Conservation (phyloP, 495 filamentous ascomycete species). For the Lindgomyces ingoldianus region DNA sequence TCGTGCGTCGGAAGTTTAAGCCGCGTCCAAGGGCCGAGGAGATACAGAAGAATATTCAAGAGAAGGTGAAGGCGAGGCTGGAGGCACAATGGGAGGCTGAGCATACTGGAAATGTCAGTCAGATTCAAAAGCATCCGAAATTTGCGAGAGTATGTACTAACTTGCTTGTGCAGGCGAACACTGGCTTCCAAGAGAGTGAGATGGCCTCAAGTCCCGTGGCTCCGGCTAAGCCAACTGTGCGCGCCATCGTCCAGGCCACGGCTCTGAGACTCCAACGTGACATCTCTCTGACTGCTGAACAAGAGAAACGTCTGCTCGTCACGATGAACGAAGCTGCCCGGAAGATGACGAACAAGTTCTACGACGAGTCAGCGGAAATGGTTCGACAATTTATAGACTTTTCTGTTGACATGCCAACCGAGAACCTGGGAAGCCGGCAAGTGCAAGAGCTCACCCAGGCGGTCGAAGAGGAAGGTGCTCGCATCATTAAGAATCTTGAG, state of each 20-base stretch:
- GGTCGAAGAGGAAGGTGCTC: neutral
- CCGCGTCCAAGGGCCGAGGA: neutral
- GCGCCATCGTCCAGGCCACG: too few relatives aligned
- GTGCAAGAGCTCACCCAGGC: neutral
- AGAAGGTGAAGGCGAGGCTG: conserved; percentile 3
- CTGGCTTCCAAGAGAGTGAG: too few relatives aligned
- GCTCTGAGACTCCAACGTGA: too few relatives aligned
- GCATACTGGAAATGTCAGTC: neutral
- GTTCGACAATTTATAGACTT: neutral
- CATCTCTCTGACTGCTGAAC: neutral
- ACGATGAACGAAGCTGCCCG: neutral
- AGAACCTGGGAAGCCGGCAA: neutral
- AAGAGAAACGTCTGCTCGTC: neutral
- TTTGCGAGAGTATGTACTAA: too few relatives aligned
- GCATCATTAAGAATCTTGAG: neutral
- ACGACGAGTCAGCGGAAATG: neutral
- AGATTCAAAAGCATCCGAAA: too few relatives aligned
- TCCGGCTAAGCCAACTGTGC: too few relatives aligned
- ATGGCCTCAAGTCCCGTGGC: too few relatives aligned
- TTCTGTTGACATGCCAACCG: neutral
- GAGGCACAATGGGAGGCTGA: neutral
- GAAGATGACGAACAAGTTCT: neutral
- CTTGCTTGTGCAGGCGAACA: too few relatives aligned
- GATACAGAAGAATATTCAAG: conserved; percentile 5
- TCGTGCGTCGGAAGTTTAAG: conserved; percentile 4